Evolutionary conservation across 305 asterid species (phyloP).

Genomic region (Rubia tinctorum): DNA sequence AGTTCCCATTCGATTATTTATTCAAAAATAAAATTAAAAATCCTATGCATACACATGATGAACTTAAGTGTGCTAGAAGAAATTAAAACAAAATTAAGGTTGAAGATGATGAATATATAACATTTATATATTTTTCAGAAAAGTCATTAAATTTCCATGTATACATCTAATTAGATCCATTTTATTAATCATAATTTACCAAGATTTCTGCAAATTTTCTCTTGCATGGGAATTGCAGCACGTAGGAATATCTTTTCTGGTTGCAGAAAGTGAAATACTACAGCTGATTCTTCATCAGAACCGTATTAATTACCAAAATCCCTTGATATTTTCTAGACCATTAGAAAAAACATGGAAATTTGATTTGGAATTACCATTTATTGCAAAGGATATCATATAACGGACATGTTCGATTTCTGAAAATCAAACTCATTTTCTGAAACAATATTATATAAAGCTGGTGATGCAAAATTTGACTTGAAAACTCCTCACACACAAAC

Average conservation of each 20-base stretch:
- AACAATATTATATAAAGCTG: neutral
- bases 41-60: neutral
- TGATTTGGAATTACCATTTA: conserved; percentile 14
- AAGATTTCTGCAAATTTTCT: neutral
- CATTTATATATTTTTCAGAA: too few relatives aligned
- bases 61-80: neutral
- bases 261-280: too few relatives aligned
- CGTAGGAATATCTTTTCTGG: neutral
- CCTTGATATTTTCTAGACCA: too few relatives aligned
- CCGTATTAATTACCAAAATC: too few relatives aligned
- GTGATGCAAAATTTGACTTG: neutral
- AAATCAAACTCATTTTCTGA: neutral
- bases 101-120: too few relatives aligned
- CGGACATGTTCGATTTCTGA: neutral
- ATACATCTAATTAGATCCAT: neutral
- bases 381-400: neutral
- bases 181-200: neutral
- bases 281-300: too few relatives aligned
- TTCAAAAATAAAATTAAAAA: neutral
- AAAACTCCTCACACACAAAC: neutral
- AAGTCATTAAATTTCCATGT: too few relatives aligned
- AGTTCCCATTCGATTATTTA: neutral
- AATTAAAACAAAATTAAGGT: neutral
- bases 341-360: neutral
- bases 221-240: neutral